phyloP scores from a whole-genome alignment of 345 rosid genomes.

The Bruguiera sexangula region DNA sequence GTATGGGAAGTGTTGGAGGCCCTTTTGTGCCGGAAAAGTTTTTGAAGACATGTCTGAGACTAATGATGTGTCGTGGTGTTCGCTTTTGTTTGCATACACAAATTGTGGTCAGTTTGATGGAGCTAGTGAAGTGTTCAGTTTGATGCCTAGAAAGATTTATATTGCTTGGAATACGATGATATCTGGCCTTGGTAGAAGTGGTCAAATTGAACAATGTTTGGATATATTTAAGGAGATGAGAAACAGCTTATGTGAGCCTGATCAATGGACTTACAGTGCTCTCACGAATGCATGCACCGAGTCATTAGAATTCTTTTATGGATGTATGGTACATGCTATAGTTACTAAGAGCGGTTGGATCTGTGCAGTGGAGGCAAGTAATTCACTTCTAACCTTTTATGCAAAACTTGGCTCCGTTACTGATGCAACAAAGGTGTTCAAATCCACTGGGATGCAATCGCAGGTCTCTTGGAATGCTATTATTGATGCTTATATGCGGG shows the following conservation, averaged over 20 bases:
- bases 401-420: slow-evolving; percentile 46
- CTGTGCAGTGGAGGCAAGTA: slow-evolving; percentile 52
- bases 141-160: slow-evolving; percentile 48
- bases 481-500: slow-evolving; percentile 65
- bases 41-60: slow-evolving; percentile 43
- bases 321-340: slow-evolving; percentile 51
- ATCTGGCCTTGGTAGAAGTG: slow-evolving; percentile 49
- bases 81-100: slow-evolving; percentile 61
- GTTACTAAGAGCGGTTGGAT: slow-evolving; percentile 72
- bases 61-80: slow-evolving; percentile 87
- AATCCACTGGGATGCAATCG: slow-evolving; percentile 40
- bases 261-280: slow-evolving; percentile 75
- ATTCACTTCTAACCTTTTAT: slow-evolving; percentile 66
- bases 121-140: slow-evolving; percentile 41
- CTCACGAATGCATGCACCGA: slow-evolving; percentile 57
- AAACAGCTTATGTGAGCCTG: slow-evolving; percentile 41
- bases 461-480: slow-evolving; percentile 71
- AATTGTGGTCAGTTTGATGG: slow-evolving; percentile 37
- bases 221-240: slow-evolving; percentile 46
- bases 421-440: slow-evolving; percentile 51
- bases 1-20: slow-evolving; percentile 70
- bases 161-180: slow-evolving; percentile 84
- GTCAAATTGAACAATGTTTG: slow-evolving; percentile 50
- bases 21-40: slow-evolving; percentile 46
- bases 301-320: slow-evolving; percentile 35